Base-by-base conservation (phyloP, 768 basidiomycete genomes). In the Lactarius tabidus region DNA sequence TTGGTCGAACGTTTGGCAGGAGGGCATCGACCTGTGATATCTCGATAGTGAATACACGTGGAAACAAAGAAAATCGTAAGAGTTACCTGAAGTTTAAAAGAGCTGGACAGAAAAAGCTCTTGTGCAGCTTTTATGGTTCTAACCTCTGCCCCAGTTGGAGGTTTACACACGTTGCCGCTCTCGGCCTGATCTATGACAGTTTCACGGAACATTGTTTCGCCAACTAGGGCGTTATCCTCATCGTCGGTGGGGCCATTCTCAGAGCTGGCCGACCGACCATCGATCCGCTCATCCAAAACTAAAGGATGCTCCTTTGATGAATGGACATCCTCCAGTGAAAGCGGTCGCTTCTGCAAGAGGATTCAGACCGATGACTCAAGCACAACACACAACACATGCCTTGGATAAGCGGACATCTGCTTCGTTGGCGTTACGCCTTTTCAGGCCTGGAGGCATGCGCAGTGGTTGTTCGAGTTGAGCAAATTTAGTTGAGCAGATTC, bases 81-180 rank as follows among this genome's bases (percentile, higher is more conserved):
- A 66, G 78, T 14, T 54, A 90, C 90, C 82, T 95, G 91, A 10
- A 95, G 81, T 70, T 92, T 91, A 79, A 95, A 95, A 2, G 89
- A 84, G 61, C 80, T 88, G 0, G 92, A 94, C 70, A 83, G 81
- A 74, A 86, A 93, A 26, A 93, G 78, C 63, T 91, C 84, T 29
- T 82, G 80, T 18, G 89, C 88, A 67, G 91, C 90, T 71, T 87
- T 89, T 67, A 94, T 86, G 7, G 75, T 76, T 61, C 85, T 80
- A 53, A 94, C 77, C 73, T 94, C 90, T 64, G 85, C 82, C 54
- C 87, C 87, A 20, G 85, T 85, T 18, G 88, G 88, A 4, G 86
- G 84, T 67, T 82, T 84, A 57, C 78, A 79, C 20, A 58, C 41
- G 23, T 65, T 70, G 8, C 64, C 63, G 23, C 51, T 54, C 53